Percentiles rank a stretch among this genome's conserved stretches.
Conservation (phyloP, 2,329 filamentous ascomycete species). For the Penicillium olsonii region DNA sequence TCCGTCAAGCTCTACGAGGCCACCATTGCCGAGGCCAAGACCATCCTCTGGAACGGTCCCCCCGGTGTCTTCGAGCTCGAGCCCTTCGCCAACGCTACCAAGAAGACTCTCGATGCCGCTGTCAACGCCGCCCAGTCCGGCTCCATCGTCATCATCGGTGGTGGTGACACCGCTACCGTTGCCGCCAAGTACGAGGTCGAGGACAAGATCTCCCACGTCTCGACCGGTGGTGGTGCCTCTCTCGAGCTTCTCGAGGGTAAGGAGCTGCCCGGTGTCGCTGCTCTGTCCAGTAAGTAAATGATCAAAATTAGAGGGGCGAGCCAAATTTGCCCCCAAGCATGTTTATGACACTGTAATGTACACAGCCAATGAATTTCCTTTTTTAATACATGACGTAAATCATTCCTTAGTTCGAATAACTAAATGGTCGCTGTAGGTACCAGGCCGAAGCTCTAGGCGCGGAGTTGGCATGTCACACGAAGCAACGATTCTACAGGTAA, state of each 20-base stretch:
- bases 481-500: not conserved
- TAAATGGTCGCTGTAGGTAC: conserved; percentile 31
- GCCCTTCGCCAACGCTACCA: conserved; percentile 88
- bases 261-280: conserved; percentile 88
- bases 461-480: not conserved
- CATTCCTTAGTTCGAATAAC: conserved; percentile 15
- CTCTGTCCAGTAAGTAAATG: conserved; percentile 74
- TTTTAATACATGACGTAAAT: conserved; percentile 14
- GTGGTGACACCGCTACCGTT: conserved; percentile 96
- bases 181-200: conserved; percentile 96
- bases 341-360: conserved; percentile 40
- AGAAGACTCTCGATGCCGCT: conserved; percentile 85
- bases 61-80: conserved; percentile 98
- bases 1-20: conserved; percentile 84
- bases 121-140: conserved; percentile 77
- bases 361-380: conserved; percentile 32
- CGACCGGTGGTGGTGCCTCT: conserved; percentile 91
- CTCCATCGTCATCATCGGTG: conserved; percentile 97
- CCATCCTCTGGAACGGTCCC: conserved; percentile 98
- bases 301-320: conserved; percentile 3
- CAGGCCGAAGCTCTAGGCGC: conserved; percentile 30
- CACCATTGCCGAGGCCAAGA: conserved; percentile 84
- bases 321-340: conserved; percentile 5
- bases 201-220: conserved; percentile 97
- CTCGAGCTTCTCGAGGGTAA: conserved; percentile 98